Evolutionary conservation across 805 yeast genomes (phyloP).

Genomic region (Kodamaea restingae): DNA sequence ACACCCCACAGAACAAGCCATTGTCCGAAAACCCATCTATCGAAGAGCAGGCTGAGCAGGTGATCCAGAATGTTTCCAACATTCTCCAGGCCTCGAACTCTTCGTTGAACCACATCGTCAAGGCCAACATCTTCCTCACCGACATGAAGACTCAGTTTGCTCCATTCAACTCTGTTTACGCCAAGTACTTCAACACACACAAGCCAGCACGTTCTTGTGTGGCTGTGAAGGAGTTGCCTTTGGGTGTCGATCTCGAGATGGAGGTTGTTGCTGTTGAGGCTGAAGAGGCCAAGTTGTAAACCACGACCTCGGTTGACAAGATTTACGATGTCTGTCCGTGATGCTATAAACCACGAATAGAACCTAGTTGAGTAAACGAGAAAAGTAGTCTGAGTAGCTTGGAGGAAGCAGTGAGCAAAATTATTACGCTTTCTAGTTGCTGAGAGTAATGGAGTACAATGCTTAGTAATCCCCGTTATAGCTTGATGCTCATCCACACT

Average conservation of each 20-base stretch:
- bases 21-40: slow-evolving; percentile 64
- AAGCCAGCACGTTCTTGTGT: slow-evolving; percentile 98
- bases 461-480: too few species aligned
- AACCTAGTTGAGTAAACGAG: too few species aligned
- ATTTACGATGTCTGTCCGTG: too few species aligned
- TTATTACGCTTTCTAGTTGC: too few species aligned
- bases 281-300: slow-evolving; percentile 31
- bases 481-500: too few species aligned
- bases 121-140: slow-evolving; percentile 84
- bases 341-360: too few species aligned
- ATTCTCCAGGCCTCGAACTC: slow-evolving; percentile 86
- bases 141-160: slow-evolving; percentile 79
- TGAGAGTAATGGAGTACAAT: too few species aligned
- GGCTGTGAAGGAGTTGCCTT: slow-evolving; percentile 87
- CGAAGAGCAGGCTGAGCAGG: slow-evolving; percentile 75
- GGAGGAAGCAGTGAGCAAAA: too few species aligned
- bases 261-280: slow-evolving; percentile 86
- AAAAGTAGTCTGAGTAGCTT: too few species aligned
- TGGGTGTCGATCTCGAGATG: slow-evolving; percentile 83
- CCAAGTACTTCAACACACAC: slow-evolving; percentile 67
- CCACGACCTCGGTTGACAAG: not conserved
- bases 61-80: slow-evolving; percentile 59
- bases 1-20: slow-evolving; percentile 76
- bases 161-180: slow-evolving; percentile 81
- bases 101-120: slow-evolving; percentile 75